Evolutionary conservation across 176 grass and related monocot species (phyloP), one percentile per base, ranked within the genome.

Genomic region (Carex kokanica): DNA sequence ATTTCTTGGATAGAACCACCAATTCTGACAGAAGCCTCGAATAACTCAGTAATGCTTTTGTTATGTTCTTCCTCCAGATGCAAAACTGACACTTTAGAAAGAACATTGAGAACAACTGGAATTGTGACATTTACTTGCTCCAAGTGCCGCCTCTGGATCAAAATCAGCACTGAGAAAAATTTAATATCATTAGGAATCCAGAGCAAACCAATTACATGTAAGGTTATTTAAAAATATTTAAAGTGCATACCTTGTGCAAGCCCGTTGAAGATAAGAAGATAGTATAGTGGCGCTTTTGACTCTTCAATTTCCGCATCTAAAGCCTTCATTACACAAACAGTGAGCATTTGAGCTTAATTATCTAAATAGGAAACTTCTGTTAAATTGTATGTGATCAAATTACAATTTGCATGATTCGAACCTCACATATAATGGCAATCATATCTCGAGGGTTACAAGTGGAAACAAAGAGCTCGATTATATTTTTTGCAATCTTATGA

Each of bases 51-150:
- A 81, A 84, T 27, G 36, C 11, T 58, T 83, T 85, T 88, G 88
- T 74, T 83, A 43, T 89, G 81, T 59, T 92, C 92, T 40, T 85
- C 81, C 67, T 81, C 83, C 54, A 63, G 8, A 91, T 31, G 64
- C 32, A 85, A 87, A 53, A 60, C 80, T 60, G 90, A 59, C 59
- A 87, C 29, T 54, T 63, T 62, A 84, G 41, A n/a, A 32, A 94
- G 81, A 87, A 91, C 90, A 92, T 84, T 85, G 86, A 98, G 88
- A 81, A 98, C 81, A 93, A 83, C 68, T 36, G 95, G 95, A 87
- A 98, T 72, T 61, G 53, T 79, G 15, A 86, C 87, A 75, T 93
- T 94, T 84, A 93, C 63, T 91, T 98, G 95, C 84, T 98, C 89
- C 25, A 94, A 67, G 88, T 93, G 89, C 82, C 86, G 86, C 86